These are phyloP conservation scores for Lepraria neglecta DNA, from an alignment of 495 filamentous ascomycete genomes.

Conservation along the genomic window DNA sequence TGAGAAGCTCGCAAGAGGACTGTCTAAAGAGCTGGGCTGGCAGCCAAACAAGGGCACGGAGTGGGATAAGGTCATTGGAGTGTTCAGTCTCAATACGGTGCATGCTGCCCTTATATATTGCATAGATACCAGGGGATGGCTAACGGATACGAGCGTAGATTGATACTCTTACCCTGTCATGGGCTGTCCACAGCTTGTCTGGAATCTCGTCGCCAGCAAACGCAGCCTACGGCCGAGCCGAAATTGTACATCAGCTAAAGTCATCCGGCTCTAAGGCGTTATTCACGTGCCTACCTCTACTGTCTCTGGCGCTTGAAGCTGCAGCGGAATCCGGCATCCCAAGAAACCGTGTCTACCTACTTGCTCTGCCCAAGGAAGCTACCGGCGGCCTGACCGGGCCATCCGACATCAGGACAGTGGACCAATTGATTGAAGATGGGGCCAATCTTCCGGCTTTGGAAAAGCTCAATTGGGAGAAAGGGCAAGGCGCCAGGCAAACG, in stretches of 20 bases:
- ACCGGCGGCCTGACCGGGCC: slow-evolving; percentile 44
- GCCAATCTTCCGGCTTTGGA: slow-evolving; percentile 55
- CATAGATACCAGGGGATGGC: background rate
- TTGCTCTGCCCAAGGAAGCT: slow-evolving; percentile 55
- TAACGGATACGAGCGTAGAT: slow-evolving; percentile 47
- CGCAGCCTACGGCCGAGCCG: slow-evolving; percentile 68
- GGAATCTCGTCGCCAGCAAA: slow-evolving; percentile 77
- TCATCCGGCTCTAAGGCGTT: slow-evolving; percentile 68
- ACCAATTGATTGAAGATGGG: slow-evolving; percentile 63
- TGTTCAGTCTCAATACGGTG: slow-evolving; percentile 80
- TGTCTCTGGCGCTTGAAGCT: slow-evolving; percentile 63
- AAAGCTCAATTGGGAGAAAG: slow-evolving; percentile 59
- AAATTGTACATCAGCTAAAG: slow-evolving; percentile 73
- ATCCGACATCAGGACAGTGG: slow-evolving; percentile 59
- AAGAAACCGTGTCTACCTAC: slow-evolving; percentile 64
- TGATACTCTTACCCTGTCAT: slow-evolving; percentile 69
- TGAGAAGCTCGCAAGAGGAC: slow-evolving; percentile 60
- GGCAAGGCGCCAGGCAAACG: slow-evolving; percentile 67
- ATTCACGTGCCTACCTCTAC: slow-evolving; percentile 72
- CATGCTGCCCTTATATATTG: slow-evolving; percentile 21
- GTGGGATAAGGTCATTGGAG: slow-evolving; percentile 77
- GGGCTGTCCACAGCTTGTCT: slow-evolving; percentile 68
- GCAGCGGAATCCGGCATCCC: slow-evolving; percentile 62
- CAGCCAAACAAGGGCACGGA: slow-evolving; percentile 65
- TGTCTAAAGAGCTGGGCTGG: slow-evolving; percentile 72